A percentile compares a stretch with the other conserved stretches of the same genome.
These are phyloP conservation scores for Tolypocladium amazonense DNA, from an alignment of 2,329 filamentous ascomycete species.

Conservation along the genomic window DNA sequence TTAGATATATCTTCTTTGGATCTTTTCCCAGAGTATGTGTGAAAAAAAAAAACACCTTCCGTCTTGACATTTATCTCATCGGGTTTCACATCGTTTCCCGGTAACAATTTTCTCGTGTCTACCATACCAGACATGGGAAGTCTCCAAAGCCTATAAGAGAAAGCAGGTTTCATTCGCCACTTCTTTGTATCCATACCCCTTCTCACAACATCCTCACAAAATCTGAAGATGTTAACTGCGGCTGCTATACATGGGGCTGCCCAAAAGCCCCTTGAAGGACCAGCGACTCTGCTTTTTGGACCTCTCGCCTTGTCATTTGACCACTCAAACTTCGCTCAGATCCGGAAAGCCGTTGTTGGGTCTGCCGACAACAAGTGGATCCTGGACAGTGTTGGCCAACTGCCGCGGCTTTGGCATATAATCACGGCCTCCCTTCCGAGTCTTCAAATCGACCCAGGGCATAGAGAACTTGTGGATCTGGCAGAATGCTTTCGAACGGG, in stretches of 20 bases:
- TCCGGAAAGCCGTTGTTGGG: background rate
- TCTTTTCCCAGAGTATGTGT: background rate
- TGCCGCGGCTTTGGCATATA: background rate
- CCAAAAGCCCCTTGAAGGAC: background rate
- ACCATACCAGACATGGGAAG: background rate
- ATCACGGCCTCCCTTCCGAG: background rate
- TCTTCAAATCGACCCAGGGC: background rate
- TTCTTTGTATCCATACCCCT: background rate
- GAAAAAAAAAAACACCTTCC: background rate
- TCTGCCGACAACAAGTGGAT: background rate
- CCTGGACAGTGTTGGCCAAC: background rate
- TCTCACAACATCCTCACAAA: background rate
- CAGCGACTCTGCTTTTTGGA: background rate
- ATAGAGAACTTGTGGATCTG: background rate
- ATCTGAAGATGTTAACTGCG: background rate
- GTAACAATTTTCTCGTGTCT: background rate
- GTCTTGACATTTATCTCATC: background rate
- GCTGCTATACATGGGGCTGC: background rate
- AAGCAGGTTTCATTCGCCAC: background rate
- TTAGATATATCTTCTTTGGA: too few species aligned
- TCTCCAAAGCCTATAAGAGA: background rate
- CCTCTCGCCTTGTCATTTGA: slow-evolving; percentile 1
- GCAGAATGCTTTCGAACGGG: background rate
- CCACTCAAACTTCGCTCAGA: background rate
- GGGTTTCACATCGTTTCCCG: background rate